A percentile compares a stretch with the other conserved stretches of the same genome.
Conservation (phyloP, 495 filamentous ascomycete species). For the Penicillium herquei region DNA sequence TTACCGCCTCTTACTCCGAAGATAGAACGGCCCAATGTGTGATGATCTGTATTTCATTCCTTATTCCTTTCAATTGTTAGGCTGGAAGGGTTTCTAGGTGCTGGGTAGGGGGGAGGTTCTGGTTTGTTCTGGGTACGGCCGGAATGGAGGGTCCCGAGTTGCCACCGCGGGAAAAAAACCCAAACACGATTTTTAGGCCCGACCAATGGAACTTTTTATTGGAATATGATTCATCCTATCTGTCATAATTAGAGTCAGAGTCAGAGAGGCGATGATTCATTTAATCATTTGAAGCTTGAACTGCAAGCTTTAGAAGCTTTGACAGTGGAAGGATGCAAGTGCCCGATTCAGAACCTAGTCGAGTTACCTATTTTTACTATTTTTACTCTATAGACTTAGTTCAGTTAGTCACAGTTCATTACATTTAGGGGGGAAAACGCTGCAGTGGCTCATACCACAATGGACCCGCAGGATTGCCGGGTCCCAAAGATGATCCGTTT, state of each 20-base stretch:
- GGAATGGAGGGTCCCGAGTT: slow-evolving; percentile 23
- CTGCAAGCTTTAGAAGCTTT: slow-evolving; percentile 4
- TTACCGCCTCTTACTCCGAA: slow-evolving; percentile 20
- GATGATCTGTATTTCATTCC: not conserved
- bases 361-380: not conserved
- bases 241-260: slow-evolving; percentile 1
- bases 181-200: slow-evolving; percentile 13
- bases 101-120: not conserved
- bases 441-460: not conserved
- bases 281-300: slow-evolving; percentile 15
- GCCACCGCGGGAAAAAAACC: slow-evolving; percentile 18
- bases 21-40: not conserved
- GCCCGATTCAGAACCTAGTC: not conserved
- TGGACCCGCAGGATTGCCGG: slow-evolving; percentile 15
- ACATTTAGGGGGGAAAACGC: no score
- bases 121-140: not conserved
- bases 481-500: slow-evolving; percentile 4
- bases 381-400: not conserved
- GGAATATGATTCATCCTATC: slow-evolving; percentile 29
- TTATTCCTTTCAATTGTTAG: no score
- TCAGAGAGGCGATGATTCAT: slow-evolving; percentile 28
- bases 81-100: no score
- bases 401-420: no score
- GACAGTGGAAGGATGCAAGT: not conserved
- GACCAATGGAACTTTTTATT: slow-evolving; percentile 12